These are phyloP conservation scores for Plasmodium chabaudi DNA, from an alignment of 169 alveolate genomes.

Conservation along the genomic window DNA sequence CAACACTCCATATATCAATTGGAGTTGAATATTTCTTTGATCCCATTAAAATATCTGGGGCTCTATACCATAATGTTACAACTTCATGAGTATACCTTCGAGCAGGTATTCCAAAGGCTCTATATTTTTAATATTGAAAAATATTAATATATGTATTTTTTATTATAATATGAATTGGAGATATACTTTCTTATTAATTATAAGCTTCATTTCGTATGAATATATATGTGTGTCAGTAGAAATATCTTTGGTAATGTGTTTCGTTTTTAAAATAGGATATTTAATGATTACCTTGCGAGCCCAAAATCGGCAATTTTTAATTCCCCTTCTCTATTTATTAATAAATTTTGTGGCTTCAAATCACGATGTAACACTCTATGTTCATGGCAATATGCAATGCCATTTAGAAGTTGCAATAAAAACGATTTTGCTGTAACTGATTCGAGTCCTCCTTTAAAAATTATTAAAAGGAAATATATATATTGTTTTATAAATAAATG, in stretches of 20 bases:
- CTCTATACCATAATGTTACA: slow-evolving; percentile 99
- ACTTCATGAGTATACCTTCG: slow-evolving; percentile 98
- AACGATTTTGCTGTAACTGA: slow-evolving; percentile 92
- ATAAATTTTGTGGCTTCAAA: slow-evolving; percentile 98
- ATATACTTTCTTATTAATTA: too few species aligned
- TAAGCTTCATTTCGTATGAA: not conserved
- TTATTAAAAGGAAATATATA: not conserved
- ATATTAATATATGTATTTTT: slow-evolving; percentile 33
- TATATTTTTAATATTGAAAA: slow-evolving; percentile 80
- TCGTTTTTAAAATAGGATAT: too few species aligned
- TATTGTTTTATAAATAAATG: not conserved
- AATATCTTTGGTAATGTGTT: not conserved
- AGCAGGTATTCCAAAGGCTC: slow-evolving; percentile 98
- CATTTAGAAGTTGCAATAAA: slow-evolving; percentile 96
- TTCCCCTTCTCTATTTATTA: slow-evolving; percentile 94
- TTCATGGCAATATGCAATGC: slow-evolving; percentile 98
- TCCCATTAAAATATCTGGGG: slow-evolving; percentile 99
- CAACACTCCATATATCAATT: slow-evolving; percentile 99
- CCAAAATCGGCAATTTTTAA: slow-evolving; percentile 99
- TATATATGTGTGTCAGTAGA: not conserved
- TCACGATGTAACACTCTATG: slow-evolving; percentile 99
- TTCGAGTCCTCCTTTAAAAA: slow-evolving; percentile 89
- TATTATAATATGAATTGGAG: slow-evolving; percentile 11
- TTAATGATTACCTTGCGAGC: slow-evolving; percentile 89
- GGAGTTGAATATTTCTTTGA: slow-evolving; percentile 98